Evolutionary conservation across 2,329 filamentous ascomycete species (phyloP).

Genomic region (Ascosphaera apis): DNA sequence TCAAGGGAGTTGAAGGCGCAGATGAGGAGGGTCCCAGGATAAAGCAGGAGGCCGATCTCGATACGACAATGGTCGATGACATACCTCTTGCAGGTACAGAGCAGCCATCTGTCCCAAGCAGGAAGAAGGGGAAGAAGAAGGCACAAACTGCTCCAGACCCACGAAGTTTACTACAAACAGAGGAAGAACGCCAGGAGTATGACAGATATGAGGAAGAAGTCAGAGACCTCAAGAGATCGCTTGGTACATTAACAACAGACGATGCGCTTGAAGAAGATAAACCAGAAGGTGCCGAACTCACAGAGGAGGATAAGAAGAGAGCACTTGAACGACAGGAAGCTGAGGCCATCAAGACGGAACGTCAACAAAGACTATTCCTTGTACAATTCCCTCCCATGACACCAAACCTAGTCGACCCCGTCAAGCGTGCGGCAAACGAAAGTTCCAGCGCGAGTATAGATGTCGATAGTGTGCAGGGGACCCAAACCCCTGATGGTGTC

Average conservation of each 20-base stretch:
- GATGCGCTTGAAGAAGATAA: conserved; percentile 6
- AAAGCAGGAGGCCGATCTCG: conserved; percentile 31
- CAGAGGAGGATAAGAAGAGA: conserved; percentile 8
- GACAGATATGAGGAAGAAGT: conserved; percentile 19
- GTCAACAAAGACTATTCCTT: conserved; percentile 34
- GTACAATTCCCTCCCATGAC: conserved; percentile 42
- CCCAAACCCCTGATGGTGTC: conserved; percentile 5
- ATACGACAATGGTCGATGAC: conserved; percentile 16
- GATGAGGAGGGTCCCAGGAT: conserved; percentile 17
- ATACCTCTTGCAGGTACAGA: conserved; percentile 8
- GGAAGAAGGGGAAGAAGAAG: conserved; percentile 6
- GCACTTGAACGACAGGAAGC: conserved; percentile 4
- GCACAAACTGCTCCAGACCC: conserved; percentile 9
- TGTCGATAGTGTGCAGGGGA: conserved; percentile 2
- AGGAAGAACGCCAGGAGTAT: conserved; percentile 20
- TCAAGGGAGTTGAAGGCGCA: conserved; percentile 19
- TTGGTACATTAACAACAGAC: conserved; percentile 6
- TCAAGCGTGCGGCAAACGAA: conserved; percentile 7
- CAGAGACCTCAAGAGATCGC: conserved; percentile 16
- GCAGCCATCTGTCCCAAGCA: conserved; percentile 1
- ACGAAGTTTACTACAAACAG: conserved; percentile 16
- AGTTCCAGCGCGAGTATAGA: background rate
- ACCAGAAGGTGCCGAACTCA: conserved; percentile 6
- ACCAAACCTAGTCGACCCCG: conserved; percentile 27
- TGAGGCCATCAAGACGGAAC: conserved; percentile 16